Conservation (phyloP, 441 rosid species). For the Euphorbia schlechtendalii region DNA sequence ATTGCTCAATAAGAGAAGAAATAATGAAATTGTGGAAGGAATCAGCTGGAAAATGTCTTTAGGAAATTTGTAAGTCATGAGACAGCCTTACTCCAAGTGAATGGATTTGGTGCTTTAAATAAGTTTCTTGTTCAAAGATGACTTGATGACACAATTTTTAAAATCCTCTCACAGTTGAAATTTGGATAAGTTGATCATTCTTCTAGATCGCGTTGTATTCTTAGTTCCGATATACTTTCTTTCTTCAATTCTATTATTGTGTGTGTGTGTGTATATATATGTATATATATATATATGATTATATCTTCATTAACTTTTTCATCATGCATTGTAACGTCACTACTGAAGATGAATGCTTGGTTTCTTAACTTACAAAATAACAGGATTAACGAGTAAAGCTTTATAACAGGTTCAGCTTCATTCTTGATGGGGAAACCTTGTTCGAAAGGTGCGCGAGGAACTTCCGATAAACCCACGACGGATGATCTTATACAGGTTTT, state of each 20-base stretch:
- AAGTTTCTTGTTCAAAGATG: neutral
- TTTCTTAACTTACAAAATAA: neutral
- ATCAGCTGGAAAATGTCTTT: neutral
- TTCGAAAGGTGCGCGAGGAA: constrained; percentile 23
- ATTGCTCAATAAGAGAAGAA: neutral
- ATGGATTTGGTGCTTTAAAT: too few species aligned
- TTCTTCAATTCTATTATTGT: neutral
- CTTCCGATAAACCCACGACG: constrained; percentile 46
- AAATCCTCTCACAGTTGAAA: neutral
- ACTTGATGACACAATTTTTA: neutral
- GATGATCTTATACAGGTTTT: constrained; percentile 57
- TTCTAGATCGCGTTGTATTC: neutral
- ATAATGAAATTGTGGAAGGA: neutral
- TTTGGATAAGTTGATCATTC: neutral
- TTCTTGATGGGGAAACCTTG: constrained; percentile 32
- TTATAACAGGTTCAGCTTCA: constrained; percentile 40
- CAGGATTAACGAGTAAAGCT: constrained; percentile 3
- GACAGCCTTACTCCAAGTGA: neutral
- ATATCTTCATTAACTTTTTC: neutral
- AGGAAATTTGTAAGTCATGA: neutral
- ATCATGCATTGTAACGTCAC: neutral
- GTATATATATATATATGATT: too few species aligned
- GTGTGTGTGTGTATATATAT: too few species aligned
- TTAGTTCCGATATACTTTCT: neutral
- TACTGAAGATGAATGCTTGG: neutral